Percentiles rank a stretch among this genome's conserved stretches.
Evolutionary conservation across 83 land plant species (phyloP).

Genomic region (Picea mariana): DNA sequence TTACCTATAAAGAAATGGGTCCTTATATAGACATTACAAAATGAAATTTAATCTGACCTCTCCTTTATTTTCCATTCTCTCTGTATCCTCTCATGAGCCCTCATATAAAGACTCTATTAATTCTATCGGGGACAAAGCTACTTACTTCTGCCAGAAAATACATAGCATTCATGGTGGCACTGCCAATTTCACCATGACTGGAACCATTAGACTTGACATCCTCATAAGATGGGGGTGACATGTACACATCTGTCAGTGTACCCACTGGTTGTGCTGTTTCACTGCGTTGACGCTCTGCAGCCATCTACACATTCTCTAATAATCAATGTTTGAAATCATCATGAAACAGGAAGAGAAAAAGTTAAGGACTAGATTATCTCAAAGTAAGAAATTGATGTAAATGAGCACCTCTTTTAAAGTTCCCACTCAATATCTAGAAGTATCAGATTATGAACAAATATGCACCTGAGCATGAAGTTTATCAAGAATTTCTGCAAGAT

Average conservation of each 20-base stretch:
- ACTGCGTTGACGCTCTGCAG: slow-evolving; percentile 29
- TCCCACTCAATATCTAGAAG: neutral
- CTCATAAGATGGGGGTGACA: slow-evolving; percentile 20
- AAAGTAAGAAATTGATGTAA: neutral
- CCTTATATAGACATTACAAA: neutral
- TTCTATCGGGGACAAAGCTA: neutral
- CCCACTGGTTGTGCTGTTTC: slow-evolving; percentile 12
- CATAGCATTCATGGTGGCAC: slow-evolving; percentile 13
- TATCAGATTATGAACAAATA: neutral
- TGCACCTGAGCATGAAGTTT: slow-evolving; percentile 59
- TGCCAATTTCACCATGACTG: slow-evolving; percentile 1
- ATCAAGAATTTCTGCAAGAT: slow-evolving; percentile 44
- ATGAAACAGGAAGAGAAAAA: neutral
- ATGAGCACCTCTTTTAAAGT: neutral
- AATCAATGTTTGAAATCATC: neutral
- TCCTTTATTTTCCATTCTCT: neutral
- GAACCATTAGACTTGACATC: slow-evolving; percentile 27
- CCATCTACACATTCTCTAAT: slow-evolving; percentile 16
- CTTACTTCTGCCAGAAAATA: slow-evolving; percentile 26
- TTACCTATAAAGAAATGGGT: neutral
- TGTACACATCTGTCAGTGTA: slow-evolving; percentile 2
- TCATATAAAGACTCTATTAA: neutral
- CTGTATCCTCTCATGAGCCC: neutral
- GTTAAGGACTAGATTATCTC: neutral
- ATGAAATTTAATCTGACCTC: neutral